Evolutionary conservation across 441 rosid species (phyloP).

Genomic region (Gossypium lobatum): DNA sequence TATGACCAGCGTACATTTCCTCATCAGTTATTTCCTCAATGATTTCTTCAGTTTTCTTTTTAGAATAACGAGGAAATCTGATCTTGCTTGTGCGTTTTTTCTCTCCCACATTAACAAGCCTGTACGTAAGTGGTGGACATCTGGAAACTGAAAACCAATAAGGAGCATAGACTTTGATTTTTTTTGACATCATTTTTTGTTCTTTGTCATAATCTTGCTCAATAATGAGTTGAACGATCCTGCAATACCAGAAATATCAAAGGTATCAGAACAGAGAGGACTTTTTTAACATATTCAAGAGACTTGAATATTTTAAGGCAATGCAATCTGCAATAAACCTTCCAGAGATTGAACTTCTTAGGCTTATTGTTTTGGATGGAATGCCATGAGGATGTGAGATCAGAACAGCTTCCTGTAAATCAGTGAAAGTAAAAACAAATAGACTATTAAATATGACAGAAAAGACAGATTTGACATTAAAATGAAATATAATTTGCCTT

Average conservation of each 20-base stretch:
- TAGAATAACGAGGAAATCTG: constrained; percentile 48
- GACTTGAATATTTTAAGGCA: background rate
- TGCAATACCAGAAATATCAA: constrained; percentile 30
- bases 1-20: constrained; percentile 75
- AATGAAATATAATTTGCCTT: constrained; percentile 14
- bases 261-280: constrained; percentile 22
- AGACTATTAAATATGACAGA: constrained; percentile 13
- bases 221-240: constrained; percentile 78
- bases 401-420: constrained; percentile 76
- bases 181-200: constrained; percentile 48
- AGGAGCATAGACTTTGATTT: constrained; percentile 79
- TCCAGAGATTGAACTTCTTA: constrained; percentile 86
- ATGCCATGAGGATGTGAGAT: constrained; percentile 72
- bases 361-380: constrained; percentile 72
- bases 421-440: constrained; percentile 7
- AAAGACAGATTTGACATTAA: background rate
- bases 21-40: constrained; percentile 68
- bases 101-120: constrained; percentile 51
- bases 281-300: background rate
- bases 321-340: constrained; percentile 44
- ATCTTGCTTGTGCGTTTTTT: constrained; percentile 47
- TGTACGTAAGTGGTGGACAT: constrained; percentile 78
- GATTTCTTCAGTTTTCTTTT: constrained; percentile 35
- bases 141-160: constrained; percentile 83
- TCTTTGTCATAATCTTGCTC: constrained; percentile 80